These are phyloP conservation scores for Saturnispora sekii DNA, from an alignment of 805 yeast species.

Conservation along the genomic window DNA sequence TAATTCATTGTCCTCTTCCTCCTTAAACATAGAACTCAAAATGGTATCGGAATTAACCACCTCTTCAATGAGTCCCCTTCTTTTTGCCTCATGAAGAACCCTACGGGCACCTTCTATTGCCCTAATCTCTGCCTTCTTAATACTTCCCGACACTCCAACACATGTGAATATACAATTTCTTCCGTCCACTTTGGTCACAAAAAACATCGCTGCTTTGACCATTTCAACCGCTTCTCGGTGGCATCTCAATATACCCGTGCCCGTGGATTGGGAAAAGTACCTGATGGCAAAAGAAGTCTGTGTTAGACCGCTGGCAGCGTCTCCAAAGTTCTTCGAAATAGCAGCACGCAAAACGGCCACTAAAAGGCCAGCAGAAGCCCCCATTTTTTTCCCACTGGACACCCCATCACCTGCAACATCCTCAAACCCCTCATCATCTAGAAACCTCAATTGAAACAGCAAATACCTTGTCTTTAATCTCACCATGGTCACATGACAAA, in stretches of 20 bases:
- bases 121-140: conserved; percentile 68
- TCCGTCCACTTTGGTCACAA: conserved; percentile 43
- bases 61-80: not conserved
- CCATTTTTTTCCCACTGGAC: conserved; percentile 28
- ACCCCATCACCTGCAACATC: conserved; percentile 29
- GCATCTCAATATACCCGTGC: conserved; percentile 77
- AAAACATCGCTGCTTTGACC: conserved; percentile 57
- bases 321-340: conserved; percentile 65
- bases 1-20: conserved; percentile 4
- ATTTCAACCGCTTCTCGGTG: conserved; percentile 52
- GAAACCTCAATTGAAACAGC: conserved; percentile 69
- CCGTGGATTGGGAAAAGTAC: conserved; percentile 72
- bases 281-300: conserved; percentile 34
- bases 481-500: conserved; percentile 46
- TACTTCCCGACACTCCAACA: conserved; percentile 74
- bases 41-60: conserved; percentile 8
- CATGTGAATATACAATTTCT: conserved; percentile 46
- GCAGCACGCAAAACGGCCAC: conserved; percentile 44
- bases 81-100: conserved; percentile 21
- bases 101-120: conserved; percentile 44
- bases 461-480: conserved; percentile 79
- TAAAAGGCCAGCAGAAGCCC: conserved; percentile 39
- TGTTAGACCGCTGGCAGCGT: conserved; percentile 57
- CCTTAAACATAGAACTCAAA: conserved; percentile 8
- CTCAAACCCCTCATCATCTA: conserved; percentile 22